These are phyloP conservation scores for Solanum hybrid DNA, from an alignment of 305 asterid species.

Conservation along the genomic window DNA sequence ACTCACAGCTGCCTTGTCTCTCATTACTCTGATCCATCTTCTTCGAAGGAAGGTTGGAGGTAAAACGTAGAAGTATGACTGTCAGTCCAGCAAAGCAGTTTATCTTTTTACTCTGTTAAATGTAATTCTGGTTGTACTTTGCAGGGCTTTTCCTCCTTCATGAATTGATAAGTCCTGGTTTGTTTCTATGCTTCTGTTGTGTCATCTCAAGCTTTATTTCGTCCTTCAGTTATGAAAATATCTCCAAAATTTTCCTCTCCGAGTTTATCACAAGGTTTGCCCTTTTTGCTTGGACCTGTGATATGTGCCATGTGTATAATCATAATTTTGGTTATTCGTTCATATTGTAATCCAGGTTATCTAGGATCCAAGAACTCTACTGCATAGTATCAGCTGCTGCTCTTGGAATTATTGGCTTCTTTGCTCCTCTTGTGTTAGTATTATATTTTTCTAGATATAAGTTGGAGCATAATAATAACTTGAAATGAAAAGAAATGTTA, in stretches of 20 bases:
- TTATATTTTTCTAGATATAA: conserved; percentile 21
- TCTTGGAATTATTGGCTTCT: conserved; percentile 26
- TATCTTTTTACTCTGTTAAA: background rate
- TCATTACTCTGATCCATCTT: conserved; percentile 25
- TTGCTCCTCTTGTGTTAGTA: conserved; percentile 19
- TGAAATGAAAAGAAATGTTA: background rate
- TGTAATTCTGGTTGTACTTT: background rate
- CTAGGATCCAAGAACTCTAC: conserved; percentile 13
- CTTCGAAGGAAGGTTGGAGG: conserved; percentile 36
- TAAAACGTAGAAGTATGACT: background rate
- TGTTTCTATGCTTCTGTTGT: conserved; percentile 25
- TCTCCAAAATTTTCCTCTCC: conserved; percentile 9
- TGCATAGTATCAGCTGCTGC: conserved; percentile 18
- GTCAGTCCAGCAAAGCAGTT: background rate
- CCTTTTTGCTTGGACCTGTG: background rate
- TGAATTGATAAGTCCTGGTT: conserved; percentile 19
- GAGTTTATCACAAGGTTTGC: conserved; percentile 18
- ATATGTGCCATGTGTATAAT: background rate
- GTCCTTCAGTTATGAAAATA: conserved; percentile 15
- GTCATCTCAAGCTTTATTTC: conserved; percentile 23
- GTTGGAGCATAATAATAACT: conserved; percentile 12
- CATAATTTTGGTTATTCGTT: background rate
- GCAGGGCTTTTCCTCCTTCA: conserved; percentile 24
- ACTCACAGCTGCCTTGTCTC: conserved; percentile 28
- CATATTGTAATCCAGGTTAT: conserved; percentile 12